A percentile compares a stretch with the other conserved stretches of the same genome.
Conservation (phyloP, 108 stramenopile genomes). For the Nitzschia putrida region DNA sequence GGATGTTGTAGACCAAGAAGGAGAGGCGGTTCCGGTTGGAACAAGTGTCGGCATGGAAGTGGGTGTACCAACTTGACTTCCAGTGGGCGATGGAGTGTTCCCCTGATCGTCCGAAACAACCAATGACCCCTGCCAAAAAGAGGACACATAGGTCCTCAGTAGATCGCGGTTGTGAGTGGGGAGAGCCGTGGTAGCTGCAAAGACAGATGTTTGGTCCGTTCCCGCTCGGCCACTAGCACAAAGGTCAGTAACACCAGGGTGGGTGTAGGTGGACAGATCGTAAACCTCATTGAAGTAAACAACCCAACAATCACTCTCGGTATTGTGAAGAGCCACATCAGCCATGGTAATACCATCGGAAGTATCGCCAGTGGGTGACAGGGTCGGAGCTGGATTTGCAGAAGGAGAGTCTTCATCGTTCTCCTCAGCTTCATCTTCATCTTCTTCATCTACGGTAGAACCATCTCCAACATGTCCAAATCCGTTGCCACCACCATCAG, state of each 20-base stretch:
- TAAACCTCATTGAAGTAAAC: not conserved
- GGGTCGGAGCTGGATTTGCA: not conserved
- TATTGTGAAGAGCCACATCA: constrained; percentile 1
- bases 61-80: not conserved
- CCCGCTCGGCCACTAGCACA: constrained; percentile 2
- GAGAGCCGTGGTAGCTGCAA: not conserved
- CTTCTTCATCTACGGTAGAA: no score
- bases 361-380: not conserved
- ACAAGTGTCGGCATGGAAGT: not conserved
- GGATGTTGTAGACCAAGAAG: not conserved
- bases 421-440: no score
- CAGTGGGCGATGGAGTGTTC: not conserved
- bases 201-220: constrained; percentile 2
- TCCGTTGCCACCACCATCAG: no score
- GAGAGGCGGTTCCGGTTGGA: not conserved
- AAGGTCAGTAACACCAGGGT: constrained; percentile 13
- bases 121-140: no score
- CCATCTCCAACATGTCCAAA: no score
- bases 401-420: no score
- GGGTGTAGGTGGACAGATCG: constrained; percentile 1
- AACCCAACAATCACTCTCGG: constrained; percentile 7
- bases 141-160: no score
- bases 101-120: no score
- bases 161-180: not conserved
- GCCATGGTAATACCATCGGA: not conserved